Percentiles rank a stretch among this genome's conserved stretches.
Conservation (phyloP, 2,329 filamentous ascomycete species). For the Fusarium secorum region DNA sequence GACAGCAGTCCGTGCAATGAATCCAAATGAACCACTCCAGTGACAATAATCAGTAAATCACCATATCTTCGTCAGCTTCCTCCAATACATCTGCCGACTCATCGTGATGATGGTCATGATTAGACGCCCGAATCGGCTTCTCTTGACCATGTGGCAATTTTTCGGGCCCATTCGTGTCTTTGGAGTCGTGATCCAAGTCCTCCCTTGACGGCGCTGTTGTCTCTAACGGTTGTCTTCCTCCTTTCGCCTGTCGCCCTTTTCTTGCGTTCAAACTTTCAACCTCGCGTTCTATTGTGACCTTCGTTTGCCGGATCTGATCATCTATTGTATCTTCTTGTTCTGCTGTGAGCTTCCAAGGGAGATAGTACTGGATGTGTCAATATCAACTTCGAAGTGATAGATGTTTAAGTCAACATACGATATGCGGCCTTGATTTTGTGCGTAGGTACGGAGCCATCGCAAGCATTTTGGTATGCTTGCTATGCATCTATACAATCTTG, state of each 20-base stretch:
- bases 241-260: constrained; percentile 50
- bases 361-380: constrained; percentile 73
- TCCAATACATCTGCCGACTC: constrained; percentile 80
- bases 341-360: constrained; percentile 77
- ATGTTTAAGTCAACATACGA: constrained; percentile 64
- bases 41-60: constrained; percentile 75
- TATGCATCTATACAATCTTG: constrained; percentile 71
- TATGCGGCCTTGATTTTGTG: constrained; percentile 73
- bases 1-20: neutral
- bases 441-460: constrained; percentile 75
- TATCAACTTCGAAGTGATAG: neutral
- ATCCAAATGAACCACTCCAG: neutral
- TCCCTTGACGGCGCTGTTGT: constrained; percentile 18
- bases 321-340: constrained; percentile 76
- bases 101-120: constrained; percentile 60
- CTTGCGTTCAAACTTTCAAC: constrained; percentile 65
- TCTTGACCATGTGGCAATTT: constrained; percentile 9
- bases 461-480: constrained; percentile 75
- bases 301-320: constrained; percentile 71
- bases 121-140: constrained; percentile 9
- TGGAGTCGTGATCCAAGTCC: constrained; percentile 9
- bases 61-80: constrained; percentile 86
- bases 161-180: constrained; percentile 7
- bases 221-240: constrained; percentile 10
- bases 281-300: constrained; percentile 71